phyloP scores from a whole-genome alignment of 176 grass and related monocot genomes.

The Eragrostis nindensis region DNA sequence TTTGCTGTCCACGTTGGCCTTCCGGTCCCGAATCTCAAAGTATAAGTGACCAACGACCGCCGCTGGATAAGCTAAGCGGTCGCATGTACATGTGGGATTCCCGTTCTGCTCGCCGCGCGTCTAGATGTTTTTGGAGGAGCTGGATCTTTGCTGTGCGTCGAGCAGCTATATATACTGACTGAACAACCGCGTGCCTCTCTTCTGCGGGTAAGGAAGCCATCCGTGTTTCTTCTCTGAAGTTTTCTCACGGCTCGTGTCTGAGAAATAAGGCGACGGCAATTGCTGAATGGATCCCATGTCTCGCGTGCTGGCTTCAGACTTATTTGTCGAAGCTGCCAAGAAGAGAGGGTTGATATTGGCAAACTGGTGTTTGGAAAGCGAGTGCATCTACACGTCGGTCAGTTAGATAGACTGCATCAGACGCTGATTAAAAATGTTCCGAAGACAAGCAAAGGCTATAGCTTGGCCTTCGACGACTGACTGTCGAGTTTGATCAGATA shows the following conservation, averaged over 20 bases:
- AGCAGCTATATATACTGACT: too few species aligned
- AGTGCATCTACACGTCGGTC: not conserved
- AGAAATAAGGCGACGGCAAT: not conserved
- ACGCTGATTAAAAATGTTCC: not conserved
- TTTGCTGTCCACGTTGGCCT: too few species aligned
- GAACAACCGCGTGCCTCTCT: not conserved
- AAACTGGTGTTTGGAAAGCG: not conserved
- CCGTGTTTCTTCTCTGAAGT: not conserved
- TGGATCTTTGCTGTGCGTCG: not conserved
- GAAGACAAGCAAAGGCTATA: not conserved
- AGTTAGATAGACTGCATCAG: not conserved
- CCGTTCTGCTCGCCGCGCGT: too few species aligned
- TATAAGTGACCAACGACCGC: too few species aligned
- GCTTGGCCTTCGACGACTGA: not conserved
- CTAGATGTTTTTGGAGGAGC: not conserved
- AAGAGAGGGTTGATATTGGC: not conserved
- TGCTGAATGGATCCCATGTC: not conserved
- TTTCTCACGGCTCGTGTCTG: not conserved
- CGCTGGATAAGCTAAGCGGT: too few species aligned
- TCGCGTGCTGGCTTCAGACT: not conserved
- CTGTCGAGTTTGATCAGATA: not conserved
- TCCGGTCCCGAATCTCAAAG: too few species aligned
- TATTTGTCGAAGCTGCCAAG: not conserved
- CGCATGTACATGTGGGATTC: too few species aligned
- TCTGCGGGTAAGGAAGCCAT: not conserved